phyloP scores from a whole-genome alignment of 2,329 filamentous ascomycete genomes.

The Trichoderma harzianum region DNA sequence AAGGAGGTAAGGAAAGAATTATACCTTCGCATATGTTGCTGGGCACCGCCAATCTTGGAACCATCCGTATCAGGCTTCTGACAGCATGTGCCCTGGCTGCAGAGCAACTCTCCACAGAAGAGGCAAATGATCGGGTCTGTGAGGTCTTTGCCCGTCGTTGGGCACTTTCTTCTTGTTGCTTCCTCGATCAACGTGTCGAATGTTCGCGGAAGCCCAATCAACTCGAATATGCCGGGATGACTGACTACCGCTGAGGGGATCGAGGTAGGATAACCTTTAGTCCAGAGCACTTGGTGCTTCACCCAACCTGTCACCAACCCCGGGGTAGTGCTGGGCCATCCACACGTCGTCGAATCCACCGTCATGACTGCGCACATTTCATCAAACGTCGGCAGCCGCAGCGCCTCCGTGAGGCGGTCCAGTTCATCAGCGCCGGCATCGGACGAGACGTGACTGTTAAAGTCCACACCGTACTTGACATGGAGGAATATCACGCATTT shows the following conservation, averaged over 20 bases:
- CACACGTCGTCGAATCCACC: slow-evolving; percentile 40
- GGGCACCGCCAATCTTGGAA: slow-evolving; percentile 71
- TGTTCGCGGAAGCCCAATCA: slow-evolving; percentile 86
- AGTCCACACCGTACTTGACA: slow-evolving; percentile 83
- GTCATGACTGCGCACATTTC: slow-evolving; percentile 67
- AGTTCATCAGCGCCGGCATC: slow-evolving; percentile 71
- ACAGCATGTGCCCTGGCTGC: slow-evolving; percentile 90
- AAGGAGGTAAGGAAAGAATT: slow-evolving; percentile 32
- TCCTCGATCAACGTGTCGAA: slow-evolving; percentile 93
- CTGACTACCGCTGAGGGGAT: slow-evolving; percentile 52
- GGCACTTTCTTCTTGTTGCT: slow-evolving; percentile 77
- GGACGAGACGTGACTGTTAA: slow-evolving; percentile 65
- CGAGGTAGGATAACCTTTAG: slow-evolving; percentile 29
- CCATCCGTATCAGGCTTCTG: slow-evolving; percentile 56
- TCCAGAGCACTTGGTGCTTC: slow-evolving; percentile 53
- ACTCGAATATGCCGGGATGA: slow-evolving; percentile 90
- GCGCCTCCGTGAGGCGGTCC: slow-evolving; percentile 70
- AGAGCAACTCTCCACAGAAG: slow-evolving; percentile 96
- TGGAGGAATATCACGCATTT: slow-evolving; percentile 82
- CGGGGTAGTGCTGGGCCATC: slow-evolving; percentile 47
- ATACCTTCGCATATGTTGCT: slow-evolving; percentile 84
- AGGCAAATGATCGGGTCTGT: slow-evolving; percentile 89
- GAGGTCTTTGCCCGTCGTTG: slow-evolving; percentile 86
- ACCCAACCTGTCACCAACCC: slow-evolving; percentile 68
- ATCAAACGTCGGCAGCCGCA: slow-evolving; percentile 74